These are phyloP conservation scores for Pythium coloratum DNA, from an alignment of 352 stramenopile species.

Conservation along the genomic window DNA sequence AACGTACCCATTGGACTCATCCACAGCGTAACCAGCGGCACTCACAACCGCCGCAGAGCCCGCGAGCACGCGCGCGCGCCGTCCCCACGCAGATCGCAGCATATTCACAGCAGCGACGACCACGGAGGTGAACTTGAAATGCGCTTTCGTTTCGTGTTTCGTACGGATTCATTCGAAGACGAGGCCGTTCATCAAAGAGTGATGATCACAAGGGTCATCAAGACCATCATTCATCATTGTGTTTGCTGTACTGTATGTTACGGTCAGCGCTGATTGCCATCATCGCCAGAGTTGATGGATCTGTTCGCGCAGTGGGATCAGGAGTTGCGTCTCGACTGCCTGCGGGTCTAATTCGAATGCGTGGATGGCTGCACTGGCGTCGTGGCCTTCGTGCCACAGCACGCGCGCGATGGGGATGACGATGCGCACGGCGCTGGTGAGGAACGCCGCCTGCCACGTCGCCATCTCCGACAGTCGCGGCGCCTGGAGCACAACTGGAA, in stretches of 20 bases:
- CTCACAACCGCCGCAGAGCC: constrained; percentile 18
- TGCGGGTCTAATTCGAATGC: constrained; percentile 12
- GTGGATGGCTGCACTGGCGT: background rate
- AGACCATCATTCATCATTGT: constrained; percentile 14
- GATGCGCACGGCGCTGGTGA: constrained; percentile 58
- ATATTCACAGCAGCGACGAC: background rate
- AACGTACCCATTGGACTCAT: constrained; percentile 54
- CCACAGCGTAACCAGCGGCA: constrained; percentile 34
- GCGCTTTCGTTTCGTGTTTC: background rate
- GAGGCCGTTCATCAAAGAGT: constrained; percentile 18
- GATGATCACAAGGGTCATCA: constrained; percentile 20
- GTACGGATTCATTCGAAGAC: constrained; percentile 7
- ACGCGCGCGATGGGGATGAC: constrained; percentile 17
- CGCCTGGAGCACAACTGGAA: constrained; percentile 55
- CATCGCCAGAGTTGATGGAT: constrained; percentile 27
- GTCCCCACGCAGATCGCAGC: constrained; percentile 7
- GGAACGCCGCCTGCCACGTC: constrained; percentile 65
- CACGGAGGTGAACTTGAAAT: background rate
- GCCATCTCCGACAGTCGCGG: constrained; percentile 53
- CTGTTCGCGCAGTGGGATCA: constrained; percentile 7
- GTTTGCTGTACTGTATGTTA: background rate
- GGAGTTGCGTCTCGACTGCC: background rate
- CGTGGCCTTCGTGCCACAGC: constrained; percentile 14
- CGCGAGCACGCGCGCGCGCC: constrained; percentile 6
- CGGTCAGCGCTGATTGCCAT: background rate